Conservation (phyloP, 345 rosid genomes). For the Rhodomyrtus tomentosa region DNA sequence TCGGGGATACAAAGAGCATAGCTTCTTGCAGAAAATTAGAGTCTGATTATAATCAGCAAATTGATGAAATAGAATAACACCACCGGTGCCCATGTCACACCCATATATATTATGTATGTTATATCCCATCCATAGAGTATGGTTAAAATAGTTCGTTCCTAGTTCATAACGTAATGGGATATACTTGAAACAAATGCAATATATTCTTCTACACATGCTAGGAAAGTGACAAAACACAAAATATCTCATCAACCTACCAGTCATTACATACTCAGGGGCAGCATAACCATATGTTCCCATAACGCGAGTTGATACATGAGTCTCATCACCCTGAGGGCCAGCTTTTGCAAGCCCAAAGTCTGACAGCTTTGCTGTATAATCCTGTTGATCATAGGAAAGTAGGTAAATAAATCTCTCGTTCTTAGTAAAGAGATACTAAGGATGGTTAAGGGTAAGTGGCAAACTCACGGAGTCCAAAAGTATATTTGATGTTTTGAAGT, state of each 20-base stretch:
- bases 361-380: slow-evolving; percentile 90
- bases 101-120: not conserved
- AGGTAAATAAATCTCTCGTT: not conserved
- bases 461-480: slow-evolving; percentile 76
- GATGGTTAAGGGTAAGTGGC: not conserved
- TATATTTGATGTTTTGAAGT: slow-evolving; percentile 95
- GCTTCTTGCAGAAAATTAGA: not conserved
- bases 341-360: slow-evolving; percentile 99
- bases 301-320: slow-evolving; percentile 91
- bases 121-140: not conserved
- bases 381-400: slow-evolving; percentile 36
- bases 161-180: not conserved
- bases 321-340: slow-evolving; percentile 97
- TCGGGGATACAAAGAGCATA: not conserved
- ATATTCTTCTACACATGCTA: not conserved
- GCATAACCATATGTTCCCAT: slow-evolving; percentile 99
- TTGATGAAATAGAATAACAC: not conserved
- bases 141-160: not conserved
- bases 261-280: slow-evolving; percentile 96
- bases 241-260: slow-evolving; percentile 37
- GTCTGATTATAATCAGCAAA: not conserved
- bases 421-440: not conserved
- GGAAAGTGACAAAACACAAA: not conserved
- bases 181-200: not conserved
- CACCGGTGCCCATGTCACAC: not conserved